Evolutionary conservation across 129 eudicot species (phyloP).

Genomic region (Flaveria ramosissima): DNA sequence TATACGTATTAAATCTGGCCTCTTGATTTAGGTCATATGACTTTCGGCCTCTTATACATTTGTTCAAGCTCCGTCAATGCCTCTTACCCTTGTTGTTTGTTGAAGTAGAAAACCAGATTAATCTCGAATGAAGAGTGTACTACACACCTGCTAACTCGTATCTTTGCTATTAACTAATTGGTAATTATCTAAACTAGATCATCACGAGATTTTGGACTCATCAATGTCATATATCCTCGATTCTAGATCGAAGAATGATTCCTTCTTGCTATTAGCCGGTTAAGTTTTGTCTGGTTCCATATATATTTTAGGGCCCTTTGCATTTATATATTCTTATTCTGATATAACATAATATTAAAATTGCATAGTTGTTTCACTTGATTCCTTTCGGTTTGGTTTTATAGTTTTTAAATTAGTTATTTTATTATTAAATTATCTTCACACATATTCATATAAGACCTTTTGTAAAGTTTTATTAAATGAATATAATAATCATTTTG

Average conservation of each 20-base stretch:
- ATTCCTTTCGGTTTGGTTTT: neutral
- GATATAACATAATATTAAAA: neutral
- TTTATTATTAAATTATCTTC: neutral
- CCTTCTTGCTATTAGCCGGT: neutral
- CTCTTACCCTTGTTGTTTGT: too few relatives aligned
- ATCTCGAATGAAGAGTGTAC: too few relatives aligned
- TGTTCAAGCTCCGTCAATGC: too few relatives aligned
- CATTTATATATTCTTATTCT: neutral
- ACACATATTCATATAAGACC: neutral
- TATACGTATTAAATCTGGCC: too few relatives aligned
- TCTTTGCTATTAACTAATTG: too few relatives aligned
- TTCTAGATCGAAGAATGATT: neutral
- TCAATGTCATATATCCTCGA: neutral
- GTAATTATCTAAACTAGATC: too few relatives aligned
- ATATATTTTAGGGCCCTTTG: neutral
- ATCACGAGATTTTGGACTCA: too few relatives aligned
- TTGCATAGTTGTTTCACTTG: neutral
- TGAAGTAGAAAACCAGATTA: too few relatives aligned
- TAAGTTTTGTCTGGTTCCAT: neutral
- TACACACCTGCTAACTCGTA: too few relatives aligned
- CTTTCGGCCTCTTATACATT: too few relatives aligned
- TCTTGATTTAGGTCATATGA: too few relatives aligned
- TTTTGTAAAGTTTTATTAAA: neutral
- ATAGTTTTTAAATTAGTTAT: neutral
- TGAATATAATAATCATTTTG: neutral